A percentile compares a stretch with the other conserved stretches of the same genome.
phyloP scores from a whole-genome alignment of 129 eudicot genomes.

The Erigeron canadensis region DNA sequence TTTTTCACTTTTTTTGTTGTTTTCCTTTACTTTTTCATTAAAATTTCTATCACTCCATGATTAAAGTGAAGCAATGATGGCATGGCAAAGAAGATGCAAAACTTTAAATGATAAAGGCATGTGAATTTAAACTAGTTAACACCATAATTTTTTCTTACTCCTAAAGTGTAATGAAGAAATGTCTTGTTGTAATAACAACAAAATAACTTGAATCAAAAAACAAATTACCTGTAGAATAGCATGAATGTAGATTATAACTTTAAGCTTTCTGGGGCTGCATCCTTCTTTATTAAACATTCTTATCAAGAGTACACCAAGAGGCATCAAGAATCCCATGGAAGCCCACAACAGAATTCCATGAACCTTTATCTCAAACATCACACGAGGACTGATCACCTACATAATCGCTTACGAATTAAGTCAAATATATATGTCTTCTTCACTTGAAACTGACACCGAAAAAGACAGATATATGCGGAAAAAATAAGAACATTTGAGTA shows the following conservation, averaged over 20 bases:
- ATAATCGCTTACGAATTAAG: background rate
- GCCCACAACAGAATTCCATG: slow-evolving; percentile 77
- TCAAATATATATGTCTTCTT: background rate
- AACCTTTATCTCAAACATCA: slow-evolving; percentile 40
- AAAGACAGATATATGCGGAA: background rate
- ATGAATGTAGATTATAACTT: slow-evolving; percentile 47
- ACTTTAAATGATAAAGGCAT: slow-evolving; percentile 35
- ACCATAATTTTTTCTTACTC: slow-evolving; percentile 16
- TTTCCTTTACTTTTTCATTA: background rate
- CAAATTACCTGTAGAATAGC: slow-evolving; percentile 12
- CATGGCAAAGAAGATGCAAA: slow-evolving; percentile 20
- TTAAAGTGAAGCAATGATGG: slow-evolving; percentile 46
- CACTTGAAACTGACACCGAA: background rate
- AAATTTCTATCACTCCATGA: slow-evolving; percentile 31
- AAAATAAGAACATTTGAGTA: background rate
- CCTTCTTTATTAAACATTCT: slow-evolving; percentile 46
- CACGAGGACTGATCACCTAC: slow-evolving; percentile 46
- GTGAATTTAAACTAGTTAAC: slow-evolving; percentile 22
- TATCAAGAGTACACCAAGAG: slow-evolving; percentile 55
- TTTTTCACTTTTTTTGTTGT: background rate
- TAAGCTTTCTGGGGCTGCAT: slow-evolving; percentile 27
- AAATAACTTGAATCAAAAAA: background rate
- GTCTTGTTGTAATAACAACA: too few species aligned
- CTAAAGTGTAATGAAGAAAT: background rate
- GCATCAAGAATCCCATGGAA: slow-evolving; percentile 77